A percentile compares a stretch with the other conserved stretches of the same genome.
Evolutionary conservation across 1,139 yeast species (phyloP).

Genomic region (Suhomyces atakaporum): DNA sequence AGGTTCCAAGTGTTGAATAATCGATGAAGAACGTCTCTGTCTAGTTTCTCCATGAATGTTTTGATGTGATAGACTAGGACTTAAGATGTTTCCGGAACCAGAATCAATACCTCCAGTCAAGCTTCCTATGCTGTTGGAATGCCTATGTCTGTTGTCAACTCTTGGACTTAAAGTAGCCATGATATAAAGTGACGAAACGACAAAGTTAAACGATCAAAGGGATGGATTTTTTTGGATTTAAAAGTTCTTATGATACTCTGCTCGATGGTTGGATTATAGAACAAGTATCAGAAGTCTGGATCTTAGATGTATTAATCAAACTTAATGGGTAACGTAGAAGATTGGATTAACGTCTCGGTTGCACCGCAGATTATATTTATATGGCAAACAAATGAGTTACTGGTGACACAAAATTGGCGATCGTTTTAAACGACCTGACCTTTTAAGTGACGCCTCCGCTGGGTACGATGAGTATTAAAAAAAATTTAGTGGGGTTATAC

Average conservation of each 20-base stretch:
- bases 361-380: constrained; percentile 10
- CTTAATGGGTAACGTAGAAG: neutral
- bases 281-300: neutral
- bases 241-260: neutral
- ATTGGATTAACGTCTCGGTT: constrained; percentile 1
- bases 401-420: constrained; percentile 9
- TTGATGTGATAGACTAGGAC: constrained; percentile 34
- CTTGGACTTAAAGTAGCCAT: constrained; percentile 12
- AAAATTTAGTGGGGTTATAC: neutral
- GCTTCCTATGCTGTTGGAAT: constrained; percentile 23
- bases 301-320: neutral
- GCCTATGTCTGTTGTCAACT: constrained; percentile 14
- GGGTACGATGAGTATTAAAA: neutral
- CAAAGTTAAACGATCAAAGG: neutral
- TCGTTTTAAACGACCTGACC: constrained; percentile 4
- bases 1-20: constrained; percentile 86
- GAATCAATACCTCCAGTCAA: constrained; percentile 17
- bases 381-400: constrained; percentile 8
- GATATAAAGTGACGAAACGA: constrained; percentile 2
- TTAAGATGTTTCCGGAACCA: constrained; percentile 17
- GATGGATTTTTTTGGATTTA: neutral
- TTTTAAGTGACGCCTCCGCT: constrained; percentile 1
- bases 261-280: neutral
- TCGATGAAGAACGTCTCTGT: constrained; percentile 49
- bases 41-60: constrained; percentile 33